Base-by-base conservation (phyloP, 106 monocot genomes). In the Amphibolis antarctica region DNA sequence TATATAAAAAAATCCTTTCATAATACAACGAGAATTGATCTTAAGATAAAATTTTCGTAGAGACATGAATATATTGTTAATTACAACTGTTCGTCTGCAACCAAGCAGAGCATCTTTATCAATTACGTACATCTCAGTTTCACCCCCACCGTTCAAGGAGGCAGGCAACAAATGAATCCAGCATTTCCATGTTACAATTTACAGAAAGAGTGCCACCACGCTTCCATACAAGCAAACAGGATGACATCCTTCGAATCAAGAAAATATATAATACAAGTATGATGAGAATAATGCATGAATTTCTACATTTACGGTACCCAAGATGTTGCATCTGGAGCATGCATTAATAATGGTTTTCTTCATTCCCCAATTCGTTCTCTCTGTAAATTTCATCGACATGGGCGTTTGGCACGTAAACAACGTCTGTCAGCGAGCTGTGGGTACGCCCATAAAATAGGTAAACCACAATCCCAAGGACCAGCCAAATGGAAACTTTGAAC, bases 391-490 rank as follows among this genome's bases (percentile, higher is more conserved):
- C 85, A 57, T 90, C 82, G 0, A 76, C 96, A 65, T 77, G 86
- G 18, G 82, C 84, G 14, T 73, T 72, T 0, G 96, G 76, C 26
- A 90, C 89, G 64, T 90, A 96, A 24, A 96, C 76, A 5, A 74
- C 82, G 65, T 96, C 66, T 1, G 23, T 76, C 52, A 96, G 58
- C 0, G 96, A 78, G 76, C 96, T 96, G 67, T 96, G 79, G 2
- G 65, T 86, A 53, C 84, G 58, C 9, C 89, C 96, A 21, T 96
- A 96, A 74, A 96, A 96, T 31, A 84, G 12, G 30, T 90, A 96
- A 15, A 96, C 78, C 3, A 96, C 62, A 4, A 89, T 80, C 3
- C 96, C 96, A 15, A 82, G 56, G 62, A 90, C 10, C 49, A 96
- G 69, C 96, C 96, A 96, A 51, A 79, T 23, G 1, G 86, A 89